Evolutionary conservation across 208 protist species (phyloP), one percentile per base, ranked within the genome.

Genomic region (Leishmania braziliensis): DNA sequence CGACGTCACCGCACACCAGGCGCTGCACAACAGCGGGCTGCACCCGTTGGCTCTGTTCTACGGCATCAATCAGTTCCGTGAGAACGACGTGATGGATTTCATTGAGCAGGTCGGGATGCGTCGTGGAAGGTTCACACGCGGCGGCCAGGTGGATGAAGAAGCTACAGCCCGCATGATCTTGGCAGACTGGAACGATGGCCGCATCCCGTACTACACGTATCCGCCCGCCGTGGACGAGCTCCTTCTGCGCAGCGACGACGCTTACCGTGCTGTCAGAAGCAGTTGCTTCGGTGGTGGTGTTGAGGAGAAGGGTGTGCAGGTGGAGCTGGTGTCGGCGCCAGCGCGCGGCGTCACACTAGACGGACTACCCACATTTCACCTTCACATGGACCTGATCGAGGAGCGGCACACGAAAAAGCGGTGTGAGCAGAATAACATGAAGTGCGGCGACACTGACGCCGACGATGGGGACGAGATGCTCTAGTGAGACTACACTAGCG

Each of bases 121-220:
- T 0, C 93, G 92, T 16, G 97, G 97, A 9, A 91, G 96, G 5
- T 74, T 99, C 8, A 85, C 81, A 23, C 94, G 98, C 62, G 96
- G 96, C 51, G 97, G 98, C 16, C 79, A 90, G 33, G 88, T 98
- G 36, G 95, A 99, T 80, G 91, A 98, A 77, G 90, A 99, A 68
- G 94, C 80, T 39, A 98, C 97, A 5, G 98, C 95, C 39, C 85
- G 91, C n/a, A 94, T 95, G 86, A 94, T 99, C 48, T 81, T 99
- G 26, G 83, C 96, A 51, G 98, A 99, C 83, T 99, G 98, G 98
- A 99, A 98, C 82, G 87, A 95, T 68, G 98, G 98, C 71, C 92
- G 92, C 66, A 99, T 99, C 76, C 89, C 92, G 48, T 99, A 99
- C 90, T 99, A 98, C 91, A 99, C 98, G 5, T 78, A 95, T 20